Evolutionary conservation across 768 basidiomycete species (phyloP).

Genomic region (Coprinopsis cinerea): DNA sequence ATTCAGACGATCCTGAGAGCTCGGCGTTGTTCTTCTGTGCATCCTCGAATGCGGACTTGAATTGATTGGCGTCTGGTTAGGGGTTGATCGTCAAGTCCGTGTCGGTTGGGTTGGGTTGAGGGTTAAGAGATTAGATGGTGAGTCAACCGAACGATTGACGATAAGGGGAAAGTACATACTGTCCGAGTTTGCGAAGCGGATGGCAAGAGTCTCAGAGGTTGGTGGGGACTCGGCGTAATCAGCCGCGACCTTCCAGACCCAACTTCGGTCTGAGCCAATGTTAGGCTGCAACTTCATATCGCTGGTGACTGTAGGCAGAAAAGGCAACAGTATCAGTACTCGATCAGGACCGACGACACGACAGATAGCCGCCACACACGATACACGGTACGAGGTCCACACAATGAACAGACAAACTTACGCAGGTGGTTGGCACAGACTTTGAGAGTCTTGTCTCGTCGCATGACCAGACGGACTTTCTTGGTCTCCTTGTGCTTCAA

Average conservation of each 20-base stretch:
- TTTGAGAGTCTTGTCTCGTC: slow-evolving; percentile 99
- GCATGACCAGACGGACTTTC: slow-evolving; percentile 96
- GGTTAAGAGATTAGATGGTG: no score
- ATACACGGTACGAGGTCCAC: no score
- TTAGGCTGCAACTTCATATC: slow-evolving; percentile 97
- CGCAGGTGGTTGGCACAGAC: slow-evolving; percentile 98
- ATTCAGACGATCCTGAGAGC: slow-evolving; percentile 22
- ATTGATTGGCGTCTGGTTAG: slow-evolving; percentile 78
- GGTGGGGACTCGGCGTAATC: slow-evolving; percentile 91
- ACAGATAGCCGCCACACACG: no score
- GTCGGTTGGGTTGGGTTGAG: no score
- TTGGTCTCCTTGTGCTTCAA: slow-evolving; percentile 84
- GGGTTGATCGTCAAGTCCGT: no score
- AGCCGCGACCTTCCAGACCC: slow-evolving; percentile 97
- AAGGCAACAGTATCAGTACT: not conserved
- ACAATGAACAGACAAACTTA: no score
- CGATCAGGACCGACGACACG: not conserved
- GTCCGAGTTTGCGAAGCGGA: slow-evolving; percentile 95
- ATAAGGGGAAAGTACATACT: no score
- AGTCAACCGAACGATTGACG: no score
- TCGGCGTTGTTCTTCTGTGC: slow-evolving; percentile 68
- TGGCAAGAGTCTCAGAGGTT: slow-evolving; percentile 92
- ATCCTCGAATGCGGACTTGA: slow-evolving; percentile 85
- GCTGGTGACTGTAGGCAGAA: slow-evolving; percentile 50
- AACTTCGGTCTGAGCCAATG: slow-evolving; percentile 97